Conservation (phyloP, 805 yeast genomes). For the Ogataea degrootiae region DNA sequence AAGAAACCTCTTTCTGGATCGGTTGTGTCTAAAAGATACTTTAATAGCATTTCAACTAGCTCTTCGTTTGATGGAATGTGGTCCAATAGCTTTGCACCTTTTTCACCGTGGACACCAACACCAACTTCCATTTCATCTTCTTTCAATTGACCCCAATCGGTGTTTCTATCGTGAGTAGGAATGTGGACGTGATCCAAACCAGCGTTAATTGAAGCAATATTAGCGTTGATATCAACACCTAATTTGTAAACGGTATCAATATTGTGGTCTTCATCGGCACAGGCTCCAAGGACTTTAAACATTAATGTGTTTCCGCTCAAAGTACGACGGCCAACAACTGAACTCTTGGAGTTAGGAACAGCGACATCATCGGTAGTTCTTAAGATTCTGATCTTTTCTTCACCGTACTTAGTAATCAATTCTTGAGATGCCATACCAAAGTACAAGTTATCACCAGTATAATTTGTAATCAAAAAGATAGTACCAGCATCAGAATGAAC, state of each 20-base stretch:
- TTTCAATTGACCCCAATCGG: constrained; percentile 24
- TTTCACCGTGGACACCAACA: constrained; percentile 37
- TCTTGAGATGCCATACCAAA: constrained; percentile 38
- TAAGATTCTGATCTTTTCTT: constrained; percentile 27
- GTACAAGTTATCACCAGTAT: constrained; percentile 36
- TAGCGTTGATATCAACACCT: constrained; percentile 26
- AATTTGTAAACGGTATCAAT: constrained; percentile 26
- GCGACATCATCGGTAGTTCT: constrained; percentile 33
- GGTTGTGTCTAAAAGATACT: constrained; percentile 23
- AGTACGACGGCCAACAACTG: constrained; percentile 35
- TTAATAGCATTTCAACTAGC: constrained; percentile 25
- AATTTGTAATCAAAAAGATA: constrained; percentile 33
- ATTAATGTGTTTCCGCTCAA: constrained; percentile 31
- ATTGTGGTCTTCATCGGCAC: constrained; percentile 22
- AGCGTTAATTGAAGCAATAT: constrained; percentile 32
- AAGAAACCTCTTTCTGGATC: constrained; percentile 30
- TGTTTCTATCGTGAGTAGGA: constrained; percentile 28
- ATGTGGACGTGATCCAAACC: constrained; percentile 36
- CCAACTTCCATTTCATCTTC: constrained; percentile 32
- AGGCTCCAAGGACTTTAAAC: constrained; percentile 31
- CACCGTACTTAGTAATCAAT: constrained; percentile 29
- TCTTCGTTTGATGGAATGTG: constrained; percentile 31
- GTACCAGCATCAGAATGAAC: constrained; percentile 33
- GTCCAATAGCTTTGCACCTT: constrained; percentile 30
- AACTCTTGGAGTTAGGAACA: constrained; percentile 27